A percentile compares a stretch with the other conserved stretches of the same genome.
Evolutionary conservation across 495 filamentous ascomycete species (phyloP).

Genomic region (Xylaria acuta): DNA sequence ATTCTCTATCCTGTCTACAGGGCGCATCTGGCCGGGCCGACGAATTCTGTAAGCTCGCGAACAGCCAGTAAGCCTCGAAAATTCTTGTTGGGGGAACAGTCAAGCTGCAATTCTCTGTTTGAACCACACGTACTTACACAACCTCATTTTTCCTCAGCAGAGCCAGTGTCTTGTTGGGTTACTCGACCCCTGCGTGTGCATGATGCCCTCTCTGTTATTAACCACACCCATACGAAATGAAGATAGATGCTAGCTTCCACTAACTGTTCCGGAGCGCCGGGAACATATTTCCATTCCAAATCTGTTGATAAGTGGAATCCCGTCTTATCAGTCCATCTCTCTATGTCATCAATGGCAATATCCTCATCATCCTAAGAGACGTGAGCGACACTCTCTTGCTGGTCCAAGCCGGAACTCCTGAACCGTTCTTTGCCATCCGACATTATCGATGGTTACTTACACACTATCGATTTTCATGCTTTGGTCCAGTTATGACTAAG

Average conservation of each 20-base stretch:
- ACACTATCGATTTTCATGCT: neutral
- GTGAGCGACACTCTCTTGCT: neutral
- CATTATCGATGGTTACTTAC: neutral
- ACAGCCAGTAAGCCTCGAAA: neutral
- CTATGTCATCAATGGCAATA: neutral
- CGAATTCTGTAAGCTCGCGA: neutral
- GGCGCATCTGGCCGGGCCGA: neutral
- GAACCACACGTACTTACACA: neutral
- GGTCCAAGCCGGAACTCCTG: neutral
- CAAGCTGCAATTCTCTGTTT: neutral
- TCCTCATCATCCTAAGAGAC: slow-evolving; percentile 4
- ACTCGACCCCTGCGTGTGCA: neutral
- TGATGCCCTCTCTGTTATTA: neutral
- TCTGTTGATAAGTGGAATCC: neutral
- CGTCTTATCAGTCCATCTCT: neutral
- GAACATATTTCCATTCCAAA: slow-evolving; percentile 19
- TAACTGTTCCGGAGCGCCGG: slow-evolving; percentile 4
- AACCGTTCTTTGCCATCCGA: neutral
- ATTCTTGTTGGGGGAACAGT: neutral
- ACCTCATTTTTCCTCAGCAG: neutral
- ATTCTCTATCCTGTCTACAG: neutral
- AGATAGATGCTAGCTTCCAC: slow-evolving; percentile 14
- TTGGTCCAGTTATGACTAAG: neutral
- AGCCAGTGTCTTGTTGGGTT: neutral
- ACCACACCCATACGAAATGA: slow-evolving; percentile 1